Base-by-base conservation (phyloP, 2,329 filamentous ascomycete species). In the Botrytis tulipae region DNA sequence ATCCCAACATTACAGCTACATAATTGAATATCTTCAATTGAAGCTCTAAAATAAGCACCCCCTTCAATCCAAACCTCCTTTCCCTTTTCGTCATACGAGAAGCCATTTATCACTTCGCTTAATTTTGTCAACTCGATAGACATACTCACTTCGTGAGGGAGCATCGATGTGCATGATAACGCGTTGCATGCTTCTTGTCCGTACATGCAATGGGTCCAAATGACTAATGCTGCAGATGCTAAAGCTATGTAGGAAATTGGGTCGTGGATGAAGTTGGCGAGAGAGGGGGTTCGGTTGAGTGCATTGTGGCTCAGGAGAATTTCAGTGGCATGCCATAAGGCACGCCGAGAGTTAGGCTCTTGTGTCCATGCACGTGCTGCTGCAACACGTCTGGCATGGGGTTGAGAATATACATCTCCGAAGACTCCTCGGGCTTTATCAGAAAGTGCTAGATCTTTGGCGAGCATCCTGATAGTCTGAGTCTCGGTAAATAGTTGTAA, bases 401-500 rank as follows among this genome's bases (percentile, higher is more conserved):
- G 74, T 16, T 77, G 32, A 16, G 14, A n/a, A 32, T 70, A 69
- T 29, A 32, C 46, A 3, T 66, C 62, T 16, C 62, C 68, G 35
- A 60, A 68, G 22, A 63, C 44, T 70, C 20, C 71, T 70, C 32
- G 51, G 14, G 35, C 25, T 18, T 42, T 42, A 29, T 22, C 61
- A 51, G 70, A n/a, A 29, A 72, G 22, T 8, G 70, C 32, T 25
- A 37, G 54, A 54, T 78, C 76, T 71, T 76, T 78, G n/a, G 78
- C 80, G 0, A 82, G 73, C 3, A 79, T 76, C 18, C 77, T 80
- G 14, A 83, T 78, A 3, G 74, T 78, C 4, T 78, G 73, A 0
- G 82, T 75, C 44, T 85, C 82, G 7, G 82, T 78, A 44, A 81
- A 81, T 0, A 84, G 75, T 51, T 84, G 81, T 22, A 84, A 75